Evolutionary conservation across 2,329 filamentous ascomycete species (phyloP), one percentile per base, ranked within the genome.

Genomic region (Ophiostoma perfectum): DNA sequence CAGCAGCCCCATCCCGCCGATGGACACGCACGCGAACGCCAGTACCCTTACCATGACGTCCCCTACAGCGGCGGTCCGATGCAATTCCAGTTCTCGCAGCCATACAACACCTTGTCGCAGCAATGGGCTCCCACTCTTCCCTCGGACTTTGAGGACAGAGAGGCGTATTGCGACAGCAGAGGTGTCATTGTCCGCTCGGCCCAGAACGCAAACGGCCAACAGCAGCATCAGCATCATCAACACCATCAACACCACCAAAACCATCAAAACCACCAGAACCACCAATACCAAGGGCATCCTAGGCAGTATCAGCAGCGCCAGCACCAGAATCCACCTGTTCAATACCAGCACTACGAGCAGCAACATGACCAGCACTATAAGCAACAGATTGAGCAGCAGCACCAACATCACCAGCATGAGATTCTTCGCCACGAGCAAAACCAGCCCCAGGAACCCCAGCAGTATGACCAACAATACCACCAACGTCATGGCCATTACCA

Each of bases 81-180:
- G 58, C 38, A 62, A 2, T 62, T 62, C 58, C 58, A 62, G 7
- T 62, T n/a, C 38, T 41, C 36, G 14, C 58, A 62, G 38, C 58
- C 58, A 41, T 62, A 62, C 38, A 41, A n/a, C 58, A 62, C 58
- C 3, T 8, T 62, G 3, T 39, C 36, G 6, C 38, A 62, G 58
- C 58, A 62, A 14, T 62, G 58, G 58, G 38, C 58, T 6, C 12
- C 58, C 1, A 42, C 58, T 2, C 58, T 62, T 16, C 58, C 58
- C 6, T n/a, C 16, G 36, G 58, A 62, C 58, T 62, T 62, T 62
- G 58, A 62, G 16, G 58, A 62, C 5, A 42, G 45, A 60, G 12
- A 42, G 44, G 44, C 11, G 7, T 16, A 44, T 12, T 63, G 45
- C 12, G 49, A 62, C 16, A 39, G 27, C 18, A 18, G 36, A 11